Evolutionary conservation across 192 early-diverging fungal genomes (phyloP).

Genomic region (Coemansia sp.): DNA sequence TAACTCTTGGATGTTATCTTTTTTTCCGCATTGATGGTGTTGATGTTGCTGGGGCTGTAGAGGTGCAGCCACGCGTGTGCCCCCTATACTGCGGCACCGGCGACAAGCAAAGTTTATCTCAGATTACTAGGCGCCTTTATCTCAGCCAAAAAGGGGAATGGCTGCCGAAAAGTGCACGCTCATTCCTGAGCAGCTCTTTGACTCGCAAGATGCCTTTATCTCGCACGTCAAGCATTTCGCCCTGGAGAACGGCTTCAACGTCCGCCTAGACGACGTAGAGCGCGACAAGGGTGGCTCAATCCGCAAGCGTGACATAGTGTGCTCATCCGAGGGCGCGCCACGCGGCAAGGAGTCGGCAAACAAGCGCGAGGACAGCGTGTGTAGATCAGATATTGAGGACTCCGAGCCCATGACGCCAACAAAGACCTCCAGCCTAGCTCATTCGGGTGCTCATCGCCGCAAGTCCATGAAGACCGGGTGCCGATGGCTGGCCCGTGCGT

Average conservation of each 20-base stretch:
- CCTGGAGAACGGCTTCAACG: conserved; percentile 53
- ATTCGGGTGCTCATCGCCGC: conserved; percentile 52
- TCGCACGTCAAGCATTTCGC: conserved; percentile 50
- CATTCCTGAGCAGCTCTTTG: conserved; percentile 53
- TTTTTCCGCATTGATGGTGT: not conserved
- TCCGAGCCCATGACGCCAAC: conserved; percentile 7
- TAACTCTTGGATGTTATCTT: not conserved
- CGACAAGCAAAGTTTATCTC: not conserved
- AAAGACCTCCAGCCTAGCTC: conserved; percentile 13
- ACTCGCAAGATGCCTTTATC: conserved; percentile 51
- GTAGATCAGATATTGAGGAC: conserved; percentile 17
- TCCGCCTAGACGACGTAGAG: conserved; percentile 55
- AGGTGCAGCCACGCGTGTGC: not conserved
- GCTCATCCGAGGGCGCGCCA: conserved; percentile 51
- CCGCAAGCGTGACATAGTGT: conserved; percentile 57
- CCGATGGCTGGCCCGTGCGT: conserved; percentile 54
- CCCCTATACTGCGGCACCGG: not conserved
- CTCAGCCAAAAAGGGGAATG: conserved; percentile 10
- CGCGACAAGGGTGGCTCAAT: conserved; percentile 53
- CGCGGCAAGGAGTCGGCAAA: conserved; percentile 37
- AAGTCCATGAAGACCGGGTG: conserved; percentile 56
- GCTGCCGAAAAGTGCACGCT: conserved; percentile 51
- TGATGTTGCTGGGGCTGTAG: not conserved
- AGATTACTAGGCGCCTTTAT: not conserved
- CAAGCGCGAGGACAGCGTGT: conserved; percentile 46